Evolutionary conservation across 805 yeast genomes (phyloP), one percentile per base, ranked within the genome.

Genomic region (Candida nonsorbophila): DNA sequence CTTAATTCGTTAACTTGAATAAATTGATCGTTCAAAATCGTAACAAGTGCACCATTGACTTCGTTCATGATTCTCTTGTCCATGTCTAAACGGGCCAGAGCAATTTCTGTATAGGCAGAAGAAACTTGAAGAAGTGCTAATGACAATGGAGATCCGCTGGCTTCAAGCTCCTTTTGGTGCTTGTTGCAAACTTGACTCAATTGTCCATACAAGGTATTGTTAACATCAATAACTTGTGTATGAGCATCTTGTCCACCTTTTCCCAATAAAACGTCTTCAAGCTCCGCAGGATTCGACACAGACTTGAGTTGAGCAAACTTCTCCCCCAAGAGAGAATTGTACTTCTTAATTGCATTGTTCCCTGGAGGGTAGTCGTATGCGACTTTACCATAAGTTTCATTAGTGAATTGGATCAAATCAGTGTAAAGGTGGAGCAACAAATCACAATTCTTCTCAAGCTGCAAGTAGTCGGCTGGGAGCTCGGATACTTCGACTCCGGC

Each of bases 321-420:
- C 45, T 60, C 72, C 23, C 68, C 64, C 26, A 79, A 51, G 4
- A 76, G 56, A 42, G 74, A 72, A 42, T 84, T 90, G 38, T 83
- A 55, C 51, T 80, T 80, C 44, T 43, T 44, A 28, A 64, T 38
- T 4, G 69, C 59, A 15, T 57, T 51, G 53, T 60, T 63, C 5
- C 66, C 69, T 30, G 92, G 90, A 15, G 94, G 94, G 45, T 81
- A 83, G 51, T 84, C 94, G 51, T 84, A 84, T 27, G 83, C 73
- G 42, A 80, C 82, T 37, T 80, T 74, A 45, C 73, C 85, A 48
- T 75, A 84, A 23, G 87, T 84, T 28, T 62, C 66, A 36, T 53
- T 49, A 38, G 62, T 57, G 45, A 52, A 54, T 14, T 53, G 63
- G 35, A 64, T 60, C 42, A 64, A 56, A 39, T 64, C 71, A 27